Evolutionary conservation across 768 basidiomycete genomes (phyloP), one percentile per base, ranked within the genome.

Genomic region (Mycena alexandri): DNA sequence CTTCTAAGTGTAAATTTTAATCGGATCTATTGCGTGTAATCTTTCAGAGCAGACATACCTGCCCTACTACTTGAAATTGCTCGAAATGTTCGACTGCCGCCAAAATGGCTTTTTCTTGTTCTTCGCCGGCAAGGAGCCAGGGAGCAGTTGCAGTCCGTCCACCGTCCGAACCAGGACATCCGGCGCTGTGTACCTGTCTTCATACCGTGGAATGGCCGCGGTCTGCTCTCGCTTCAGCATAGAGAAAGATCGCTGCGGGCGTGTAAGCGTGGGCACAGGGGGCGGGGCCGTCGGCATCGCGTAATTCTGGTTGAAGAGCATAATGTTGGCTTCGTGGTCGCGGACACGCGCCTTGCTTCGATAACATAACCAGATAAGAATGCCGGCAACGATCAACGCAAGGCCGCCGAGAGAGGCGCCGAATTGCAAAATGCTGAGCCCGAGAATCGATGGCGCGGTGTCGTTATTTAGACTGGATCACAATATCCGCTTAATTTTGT

Each of bases 161-260:
- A 19, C 16, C 10, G 56, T 57, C 56, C 12, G 56, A 29, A 57
- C 9, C 56, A 57, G 29, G 5, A 57, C 56, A 22, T 57, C 56
- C 2, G 56, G 43, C 43, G 10, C 43, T 19, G 43, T 57, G 29
- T 57, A 42, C 12, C 42, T 57, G 17, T 57, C 56, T 5, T 8
- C 56, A 25, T 57, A 57, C 11, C 33, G 56, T n/a, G 56, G 56
- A 21, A 57, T 24, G 7, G 56, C 56, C 5, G 16, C 56, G 6
- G 29, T 21, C 12, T 57, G 56, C 56, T 57, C 56, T 7, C 43
- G 56, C 43, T 57, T 57, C n/a, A 57, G 43, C 25, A 57, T 29
- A 24, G 56, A 57, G 29, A 57, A 34, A 38, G 38, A 25, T 5
- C 55, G 41, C 17, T 38, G 11, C 4, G 38, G 16, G 17, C 10